These are phyloP conservation scores for Penicillium manginii DNA, from an alignment of 495 filamentous ascomycete species.

Conservation along the genomic window DNA sequence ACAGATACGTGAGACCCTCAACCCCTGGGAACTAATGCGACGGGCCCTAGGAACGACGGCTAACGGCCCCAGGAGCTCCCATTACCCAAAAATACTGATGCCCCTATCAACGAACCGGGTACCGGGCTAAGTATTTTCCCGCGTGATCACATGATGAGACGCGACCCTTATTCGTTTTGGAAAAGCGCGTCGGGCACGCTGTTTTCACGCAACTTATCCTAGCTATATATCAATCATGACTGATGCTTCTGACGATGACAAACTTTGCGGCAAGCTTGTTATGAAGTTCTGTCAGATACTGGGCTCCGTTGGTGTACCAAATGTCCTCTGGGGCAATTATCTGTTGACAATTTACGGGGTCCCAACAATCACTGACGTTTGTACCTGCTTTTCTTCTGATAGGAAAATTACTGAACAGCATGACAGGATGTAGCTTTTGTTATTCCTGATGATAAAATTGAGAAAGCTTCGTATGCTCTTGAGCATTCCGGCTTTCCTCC, in stretches of 20 bases:
- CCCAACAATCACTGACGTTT: constrained; percentile 28
- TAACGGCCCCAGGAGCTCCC: not conserved
- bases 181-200: too few relatives aligned
- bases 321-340: constrained; percentile 34
- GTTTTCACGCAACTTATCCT: too few relatives aligned
- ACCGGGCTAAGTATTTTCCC: too few relatives aligned
- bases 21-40: not conserved
- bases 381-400: constrained; percentile 5
- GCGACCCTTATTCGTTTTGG: too few relatives aligned
- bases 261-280: too few relatives aligned
- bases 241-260: too few relatives aligned
- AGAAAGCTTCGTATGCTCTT: constrained; percentile 18
- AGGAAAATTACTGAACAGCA: constrained; percentile 10
- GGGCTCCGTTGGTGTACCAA: constrained; percentile 16
- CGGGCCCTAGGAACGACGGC: not conserved
- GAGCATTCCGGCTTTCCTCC: constrained; percentile 21
- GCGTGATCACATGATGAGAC: too few relatives aligned
- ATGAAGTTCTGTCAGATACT: too few relatives aligned
- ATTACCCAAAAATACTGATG: too few relatives aligned
- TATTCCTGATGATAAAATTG: constrained; percentile 23
- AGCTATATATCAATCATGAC: too few relatives aligned
- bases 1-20: too few relatives aligned
- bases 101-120: too few relatives aligned
- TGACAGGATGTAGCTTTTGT: constrained; percentile 25
- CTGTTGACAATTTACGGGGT: constrained; percentile 32